A percentile compares a stretch with the other conserved stretches of the same genome.
phyloP scores from a whole-genome alignment of 805 yeast species.

The Diddensiella transvaalensis region DNA sequence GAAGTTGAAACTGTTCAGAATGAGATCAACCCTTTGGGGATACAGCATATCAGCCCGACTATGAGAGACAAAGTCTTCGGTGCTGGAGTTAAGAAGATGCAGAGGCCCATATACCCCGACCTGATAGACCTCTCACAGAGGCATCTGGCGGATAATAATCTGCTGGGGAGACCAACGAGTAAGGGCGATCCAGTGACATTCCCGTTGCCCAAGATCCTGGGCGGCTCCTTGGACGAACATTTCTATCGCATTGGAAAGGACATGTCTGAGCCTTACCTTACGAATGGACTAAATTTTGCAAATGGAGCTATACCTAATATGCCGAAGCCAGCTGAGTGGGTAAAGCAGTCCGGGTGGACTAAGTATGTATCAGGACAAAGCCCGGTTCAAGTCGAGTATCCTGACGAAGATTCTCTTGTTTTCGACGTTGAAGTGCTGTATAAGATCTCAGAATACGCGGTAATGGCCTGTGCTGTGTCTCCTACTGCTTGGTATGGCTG shows the following conservation, averaged over 20 bases:
- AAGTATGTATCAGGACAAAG: conserved; percentile 54
- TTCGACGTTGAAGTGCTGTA: conserved; percentile 90
- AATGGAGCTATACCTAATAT: conserved; percentile 35
- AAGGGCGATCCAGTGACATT: conserved; percentile 49
- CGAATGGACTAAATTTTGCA: conserved; percentile 46
- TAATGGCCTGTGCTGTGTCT: conserved; percentile 77
- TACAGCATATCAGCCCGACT: conserved; percentile 27
- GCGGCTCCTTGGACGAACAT: conserved; percentile 75
- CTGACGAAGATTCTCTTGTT: conserved; percentile 61
- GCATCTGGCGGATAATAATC: conserved; percentile 57
- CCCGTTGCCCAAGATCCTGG: conserved; percentile 67
- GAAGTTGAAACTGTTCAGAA: conserved; percentile 4
- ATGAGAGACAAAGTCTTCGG: conserved; percentile 26
- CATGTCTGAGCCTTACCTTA: conserved; percentile 57
- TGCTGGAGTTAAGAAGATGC: neutral
- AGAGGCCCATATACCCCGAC: conserved; percentile 24
- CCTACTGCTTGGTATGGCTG: conserved; percentile 85
- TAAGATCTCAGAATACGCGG: conserved; percentile 67
- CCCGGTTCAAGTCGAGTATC: conserved; percentile 55
- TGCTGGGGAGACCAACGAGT: conserved; percentile 73
- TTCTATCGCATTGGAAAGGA: conserved; percentile 61
- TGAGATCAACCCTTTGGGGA: conserved; percentile 32
- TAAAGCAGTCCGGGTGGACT: conserved; percentile 71
- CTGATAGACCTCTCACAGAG: conserved; percentile 53
- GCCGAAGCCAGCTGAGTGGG: conserved; percentile 50